Conservation (phyloP, 306 rosid genomes). For the Quercus ilex region DNA sequence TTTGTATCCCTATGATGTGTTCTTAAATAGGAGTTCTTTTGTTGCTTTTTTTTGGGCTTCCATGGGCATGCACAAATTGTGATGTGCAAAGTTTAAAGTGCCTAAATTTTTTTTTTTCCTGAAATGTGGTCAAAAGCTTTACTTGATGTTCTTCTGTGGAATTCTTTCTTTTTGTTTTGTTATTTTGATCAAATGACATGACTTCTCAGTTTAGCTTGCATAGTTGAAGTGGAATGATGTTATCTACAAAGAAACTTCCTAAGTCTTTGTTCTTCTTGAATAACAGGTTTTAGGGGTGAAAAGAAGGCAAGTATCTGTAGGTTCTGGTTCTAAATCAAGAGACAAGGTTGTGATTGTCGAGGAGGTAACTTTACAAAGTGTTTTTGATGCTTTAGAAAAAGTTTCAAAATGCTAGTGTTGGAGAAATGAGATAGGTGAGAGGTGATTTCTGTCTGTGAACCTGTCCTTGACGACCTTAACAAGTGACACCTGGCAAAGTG, state of each 20-base stretch:
- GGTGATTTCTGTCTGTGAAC: slow-evolving; percentile 7
- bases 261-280: slow-evolving; percentile 6
- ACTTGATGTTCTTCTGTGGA: neutral
- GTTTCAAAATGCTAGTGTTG: slow-evolving; percentile 46
- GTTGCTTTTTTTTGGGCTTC: neutral
- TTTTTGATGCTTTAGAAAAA: slow-evolving; percentile 64
- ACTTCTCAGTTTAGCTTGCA: neutral
- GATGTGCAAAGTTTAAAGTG: neutral
- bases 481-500: slow-evolving; percentile 1
- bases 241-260: neutral
- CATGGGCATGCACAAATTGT: neutral
- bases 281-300: slow-evolving; percentile 81
- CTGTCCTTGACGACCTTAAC: neutral
- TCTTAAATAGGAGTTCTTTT: neutral
- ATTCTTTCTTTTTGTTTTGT: neutral
- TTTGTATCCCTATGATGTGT: neutral
- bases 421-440: slow-evolving; percentile 4
- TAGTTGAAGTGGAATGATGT: neutral
- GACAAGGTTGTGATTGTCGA: slow-evolving; percentile 84
- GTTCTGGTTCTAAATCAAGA: slow-evolving; percentile 87
- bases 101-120: neutral
- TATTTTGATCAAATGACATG: neutral
- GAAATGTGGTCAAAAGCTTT: neutral
- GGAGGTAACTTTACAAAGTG: slow-evolving; percentile 61
- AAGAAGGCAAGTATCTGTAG: slow-evolving; percentile 68